Base-by-base conservation (phyloP, 495 filamentous ascomycete species). In the Talaromyces stipitatus region DNA sequence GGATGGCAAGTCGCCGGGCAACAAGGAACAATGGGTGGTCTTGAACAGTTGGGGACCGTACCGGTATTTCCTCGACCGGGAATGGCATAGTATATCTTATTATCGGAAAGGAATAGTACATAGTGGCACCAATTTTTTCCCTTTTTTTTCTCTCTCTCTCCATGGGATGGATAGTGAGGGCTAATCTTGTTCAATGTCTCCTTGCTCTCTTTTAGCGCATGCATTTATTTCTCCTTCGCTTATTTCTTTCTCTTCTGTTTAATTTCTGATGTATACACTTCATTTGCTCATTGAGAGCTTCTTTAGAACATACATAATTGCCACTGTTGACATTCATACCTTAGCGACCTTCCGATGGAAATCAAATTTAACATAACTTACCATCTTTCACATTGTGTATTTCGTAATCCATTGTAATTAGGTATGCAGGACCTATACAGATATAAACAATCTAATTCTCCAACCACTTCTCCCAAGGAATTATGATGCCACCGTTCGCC, bases 41-140 rank as follows among this genome's bases (percentile, higher is more conserved):
- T 92, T 55, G 75, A 95, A 69, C 83, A 89, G 56, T 54, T 96
- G 55, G 82, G 85, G 16, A 92, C 91, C 3, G 77, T 91, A 32
- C 88, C 88, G 0, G 78, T 97, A 7, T 98, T 98, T 64, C 94
- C 94, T 2, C 76, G 94, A 60, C 90, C 88, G 9, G 85, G 82
- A 4, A 69, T 71, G 69, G 62, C 54, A 27, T 55, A 30, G 20
- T 28, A n/a, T 29, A 12, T 9, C 8, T 51, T 18, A 30, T 28
- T 28, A 24, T 4, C 8, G 27, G 30, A 51, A 30, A 18, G n/a
- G 23, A 18, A 51, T 51, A 51, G 27, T 29, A 30, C 24, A 51
- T 51, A 51, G 27, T 51, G 27, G 45, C 45, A 20, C 20, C 24
- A 28, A 26, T 47, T 10, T 24, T 51, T 51, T 45, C 38, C 38